A percentile compares a stretch with the other conserved stretches of the same genome.
These are phyloP conservation scores for Dipteronia sinensis DNA, from an alignment of 345 rosid genomes.

Conservation along the genomic window DNA sequence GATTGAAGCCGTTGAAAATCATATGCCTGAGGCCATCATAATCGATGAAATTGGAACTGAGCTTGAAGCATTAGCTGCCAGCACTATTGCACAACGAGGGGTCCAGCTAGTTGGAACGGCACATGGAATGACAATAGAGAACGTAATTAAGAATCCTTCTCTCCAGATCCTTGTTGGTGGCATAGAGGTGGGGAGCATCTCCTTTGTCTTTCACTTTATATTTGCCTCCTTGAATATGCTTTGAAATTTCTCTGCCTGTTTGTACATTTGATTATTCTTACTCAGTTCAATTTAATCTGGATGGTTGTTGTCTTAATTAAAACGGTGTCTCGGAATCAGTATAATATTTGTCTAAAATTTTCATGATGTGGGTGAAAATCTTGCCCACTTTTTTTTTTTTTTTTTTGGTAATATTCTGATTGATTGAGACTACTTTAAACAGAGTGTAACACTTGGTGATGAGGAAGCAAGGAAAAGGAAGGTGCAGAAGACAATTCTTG, in stretches of 20 bases:
- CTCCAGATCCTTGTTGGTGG: constrained; percentile 89
- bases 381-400: not conserved
- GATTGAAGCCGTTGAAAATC: constrained; percentile 99
- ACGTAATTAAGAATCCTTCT: constrained; percentile 88
- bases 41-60: constrained; percentile 97
- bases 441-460: constrained; percentile 97
- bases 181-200: constrained; percentile 64
- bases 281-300: not conserved
- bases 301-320: not conserved
- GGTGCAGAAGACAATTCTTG: constrained; percentile 95
- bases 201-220: constrained; percentile 12
- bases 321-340: not conserved
- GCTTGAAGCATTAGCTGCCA: constrained; percentile 96
- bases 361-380: not conserved
- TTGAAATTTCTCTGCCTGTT: constrained; percentile 8
- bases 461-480: constrained; percentile 92
- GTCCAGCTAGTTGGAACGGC: constrained; percentile 98
- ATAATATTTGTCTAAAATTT: not conserved
- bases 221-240: not conserved
- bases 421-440: constrained; percentile 19
- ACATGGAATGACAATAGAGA: constrained; percentile 93
- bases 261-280: not conserved
- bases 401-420: not conserved
- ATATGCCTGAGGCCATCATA: constrained; percentile 92
- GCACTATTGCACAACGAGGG: constrained; percentile 97